Percentiles rank a stretch among this genome's conserved stretches.
Evolutionary conservation across 768 basidiomycete genomes (phyloP).

Genomic region (Mycena albidolilacea): DNA sequence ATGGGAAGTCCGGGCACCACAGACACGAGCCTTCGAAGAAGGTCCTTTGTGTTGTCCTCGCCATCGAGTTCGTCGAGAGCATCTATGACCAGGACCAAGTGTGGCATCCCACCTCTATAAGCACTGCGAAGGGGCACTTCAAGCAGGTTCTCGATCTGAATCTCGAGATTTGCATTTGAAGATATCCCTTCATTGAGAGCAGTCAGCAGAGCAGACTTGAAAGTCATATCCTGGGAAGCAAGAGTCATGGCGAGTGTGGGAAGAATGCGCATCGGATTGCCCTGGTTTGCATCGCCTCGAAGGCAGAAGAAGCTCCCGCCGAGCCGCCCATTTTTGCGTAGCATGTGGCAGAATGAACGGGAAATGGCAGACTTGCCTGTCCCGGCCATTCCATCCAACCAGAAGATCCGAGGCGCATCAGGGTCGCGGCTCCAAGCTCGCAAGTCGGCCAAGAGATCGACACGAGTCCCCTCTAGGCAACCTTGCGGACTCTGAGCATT

Average conservation of each 20-base stretch:
- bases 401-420: background rate
- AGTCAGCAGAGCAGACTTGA: slow-evolving; percentile 1
- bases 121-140: background rate
- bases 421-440: background rate
- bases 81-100: background rate
- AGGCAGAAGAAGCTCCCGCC: slow-evolving; percentile 17
- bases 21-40: too few species aligned
- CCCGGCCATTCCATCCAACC: slow-evolving; percentile 8
- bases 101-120: background rate
- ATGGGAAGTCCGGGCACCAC: background rate
- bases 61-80: background rate
- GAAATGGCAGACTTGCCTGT: background rate
- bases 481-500: slow-evolving; percentile 14
- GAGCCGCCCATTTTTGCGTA: background rate
- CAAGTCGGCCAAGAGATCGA: slow-evolving; percentile 1
- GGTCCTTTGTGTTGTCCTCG: background rate
- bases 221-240: background rate
- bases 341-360: slow-evolving; percentile 7
- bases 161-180: slow-evolving; percentile 13
- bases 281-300: slow-evolving; percentile 8
- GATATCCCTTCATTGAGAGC: background rate
- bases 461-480: slow-evolving; percentile 8
- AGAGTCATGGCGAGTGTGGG: background rate
- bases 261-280: slow-evolving; percentile 1
- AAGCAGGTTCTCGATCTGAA: slow-evolving; percentile 6